Conservation (phyloP, 495 filamentous ascomycete genomes). For the Lepraria neglecta region DNA sequence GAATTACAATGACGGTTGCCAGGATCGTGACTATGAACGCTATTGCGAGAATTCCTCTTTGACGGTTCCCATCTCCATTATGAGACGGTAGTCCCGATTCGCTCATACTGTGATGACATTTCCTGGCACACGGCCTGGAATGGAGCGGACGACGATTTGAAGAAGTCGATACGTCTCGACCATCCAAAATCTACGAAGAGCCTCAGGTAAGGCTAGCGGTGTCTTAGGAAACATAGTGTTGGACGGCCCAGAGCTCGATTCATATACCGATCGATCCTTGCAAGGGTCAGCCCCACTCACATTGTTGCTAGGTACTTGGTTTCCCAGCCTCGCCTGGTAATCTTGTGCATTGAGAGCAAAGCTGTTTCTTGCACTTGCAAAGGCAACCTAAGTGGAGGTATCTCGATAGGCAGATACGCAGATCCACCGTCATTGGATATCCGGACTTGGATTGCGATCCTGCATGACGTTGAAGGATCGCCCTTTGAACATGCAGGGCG, state of each 20-base stretch:
- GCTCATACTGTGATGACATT: constrained; percentile 8
- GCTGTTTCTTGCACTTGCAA: neutral
- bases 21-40: constrained; percentile 14
- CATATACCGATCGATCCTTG: neutral
- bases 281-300: neutral
- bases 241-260: neutral
- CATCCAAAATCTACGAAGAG: neutral
- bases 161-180: no score
- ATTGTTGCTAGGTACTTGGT: neutral
- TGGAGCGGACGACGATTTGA: neutral
- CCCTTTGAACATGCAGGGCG: no score
- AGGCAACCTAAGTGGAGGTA: neutral
- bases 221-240: neutral
- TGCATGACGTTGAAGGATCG: neutral
- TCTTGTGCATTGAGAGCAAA: neutral
- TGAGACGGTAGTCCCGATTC: neutral
- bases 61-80: constrained; percentile 3
- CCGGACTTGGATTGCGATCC: neutral
- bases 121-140: neutral
- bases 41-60: constrained; percentile 16
- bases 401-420: neutral
- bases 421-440: neutral
- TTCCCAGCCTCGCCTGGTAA: neutral
- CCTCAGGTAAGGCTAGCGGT: neutral
- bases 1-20: neutral